Evolutionary conservation across 1,284 basidiomycete genomes (phyloP), one percentile per base, ranked within the genome.

Genomic region (Melanopsichium pennsylvanicum): DNA sequence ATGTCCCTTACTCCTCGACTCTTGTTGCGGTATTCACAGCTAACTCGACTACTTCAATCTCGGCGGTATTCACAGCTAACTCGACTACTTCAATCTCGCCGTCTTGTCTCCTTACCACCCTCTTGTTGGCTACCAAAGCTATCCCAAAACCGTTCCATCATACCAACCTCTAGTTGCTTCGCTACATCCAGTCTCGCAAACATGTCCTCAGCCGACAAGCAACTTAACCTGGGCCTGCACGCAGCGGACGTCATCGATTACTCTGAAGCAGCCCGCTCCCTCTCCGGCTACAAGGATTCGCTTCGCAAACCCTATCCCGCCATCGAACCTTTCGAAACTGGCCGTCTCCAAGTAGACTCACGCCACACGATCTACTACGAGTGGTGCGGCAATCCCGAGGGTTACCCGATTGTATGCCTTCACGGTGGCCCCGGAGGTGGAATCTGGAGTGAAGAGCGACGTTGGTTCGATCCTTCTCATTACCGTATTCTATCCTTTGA

Each of bases 401-500:
- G 78, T 16, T 62, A 70, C 18, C 76, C 78, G 1, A 75, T 75
- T 39, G 67, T 80, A 5, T 74, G 71, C 36, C 37, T 80, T 6
- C 78, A 80, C 41, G 78, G 78, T 27, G 78, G 78, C 11, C 78
- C 78, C 0, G 78, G 78, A n/a, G 78, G 78, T 25, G 78, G 76
- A 23, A 51, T 58, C 34, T 70, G 69, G 38, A 37, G 42, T 0
- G 66, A 60, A 19, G 74, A 79, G 26, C 62, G 75, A 18, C 62
- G 71, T n/a, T 80, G 75, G 72, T 80, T 79, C 40, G 76, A 79
- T 37, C 78, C 78, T 10, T 15, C 50, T 18, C 71, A 73, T 45
- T 80, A 78, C 54, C 68, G 70, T 15, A 64, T 80, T 23, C 58
- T 78, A 21, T 52, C 52, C 0, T 56, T 96, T 85, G 78, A 85